Evolutionary conservation across 2,329 filamentous ascomycete genomes (phyloP).

Genomic region (Dothistroma pini): DNA sequence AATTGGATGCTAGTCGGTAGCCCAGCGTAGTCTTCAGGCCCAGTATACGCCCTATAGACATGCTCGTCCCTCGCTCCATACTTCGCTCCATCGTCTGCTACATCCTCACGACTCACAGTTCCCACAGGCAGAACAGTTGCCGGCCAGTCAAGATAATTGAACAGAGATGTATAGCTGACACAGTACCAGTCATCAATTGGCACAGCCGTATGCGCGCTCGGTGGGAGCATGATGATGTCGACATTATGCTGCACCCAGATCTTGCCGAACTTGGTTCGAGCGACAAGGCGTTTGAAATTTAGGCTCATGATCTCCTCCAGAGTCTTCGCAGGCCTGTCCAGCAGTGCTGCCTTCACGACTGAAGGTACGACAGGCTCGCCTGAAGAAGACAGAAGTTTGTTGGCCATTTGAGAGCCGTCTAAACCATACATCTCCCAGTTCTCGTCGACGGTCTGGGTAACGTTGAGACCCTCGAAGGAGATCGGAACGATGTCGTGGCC

Average conservation of each 20-base stretch:
- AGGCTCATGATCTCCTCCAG: not conserved
- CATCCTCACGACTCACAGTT: not conserved
- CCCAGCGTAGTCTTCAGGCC: not conserved
- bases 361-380: not conserved
- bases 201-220: not conserved
- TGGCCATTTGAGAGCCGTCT: not conserved
- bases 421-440: not conserved
- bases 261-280: not conserved
- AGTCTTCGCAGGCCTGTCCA: not conserved
- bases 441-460: not conserved
- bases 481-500: constrained; percentile 4
- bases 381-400: not conserved
- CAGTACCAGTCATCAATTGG: not conserved
- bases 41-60: not conserved
- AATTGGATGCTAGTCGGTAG: not conserved
- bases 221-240: not conserved
- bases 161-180: constrained; percentile 1
- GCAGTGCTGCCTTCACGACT: not conserved
- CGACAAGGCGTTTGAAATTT: not conserved
- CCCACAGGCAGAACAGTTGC: not conserved
- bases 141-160: not conserved
- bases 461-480: not conserved
- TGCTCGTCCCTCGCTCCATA: not conserved
- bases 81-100: not conserved
- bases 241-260: not conserved